These are phyloP conservation scores for Daldinia sp. DNA, from an alignment of 2,329 filamentous ascomycete species.

Conservation along the genomic window DNA sequence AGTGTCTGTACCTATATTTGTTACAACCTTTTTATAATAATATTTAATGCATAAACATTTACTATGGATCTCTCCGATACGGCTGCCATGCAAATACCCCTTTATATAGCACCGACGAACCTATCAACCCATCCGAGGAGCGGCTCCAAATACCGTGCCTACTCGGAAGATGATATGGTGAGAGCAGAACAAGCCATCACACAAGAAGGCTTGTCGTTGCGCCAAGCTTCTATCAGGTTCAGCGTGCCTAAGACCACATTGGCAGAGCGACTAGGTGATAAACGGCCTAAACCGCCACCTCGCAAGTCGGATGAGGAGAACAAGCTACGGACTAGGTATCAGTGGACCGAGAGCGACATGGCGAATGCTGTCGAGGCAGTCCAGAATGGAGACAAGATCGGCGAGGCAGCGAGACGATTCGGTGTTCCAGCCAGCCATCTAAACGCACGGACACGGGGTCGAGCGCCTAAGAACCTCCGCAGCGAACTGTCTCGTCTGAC, in stretches of 20 bases:
- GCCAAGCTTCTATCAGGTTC: constrained; percentile 42
- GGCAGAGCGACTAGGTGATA: constrained; percentile 40
- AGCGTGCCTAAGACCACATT: constrained; percentile 47
- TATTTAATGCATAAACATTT: neutral
- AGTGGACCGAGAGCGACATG: constrained; percentile 45
- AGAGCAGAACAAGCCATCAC: constrained; percentile 38
- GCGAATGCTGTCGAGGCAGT: constrained; percentile 42
- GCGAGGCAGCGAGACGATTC: constrained; percentile 42
- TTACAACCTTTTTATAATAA: neutral
- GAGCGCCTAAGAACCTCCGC: constrained; percentile 40
- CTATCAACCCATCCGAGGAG: constrained; percentile 12
- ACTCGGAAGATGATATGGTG: constrained; percentile 43
- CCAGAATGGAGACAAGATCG: constrained; percentile 4
- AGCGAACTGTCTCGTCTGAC: constrained; percentile 42
- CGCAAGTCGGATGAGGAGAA: constrained; percentile 26
- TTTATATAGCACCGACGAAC: constrained; percentile 5
- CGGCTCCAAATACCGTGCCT: constrained; percentile 45
- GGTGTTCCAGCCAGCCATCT: constrained; percentile 47
- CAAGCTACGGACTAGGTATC: constrained; percentile 31
- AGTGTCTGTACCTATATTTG: too few relatives aligned
- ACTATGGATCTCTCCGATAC: constrained; percentile 20
- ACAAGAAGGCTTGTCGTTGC: constrained; percentile 44
- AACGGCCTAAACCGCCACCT: constrained; percentile 36
- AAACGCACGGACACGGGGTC: constrained; percentile 42
- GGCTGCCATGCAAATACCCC: constrained; percentile 18